phyloP scores from a whole-genome alignment of 176 grass and related monocot genomes.

The Triticum monococcum region DNA sequence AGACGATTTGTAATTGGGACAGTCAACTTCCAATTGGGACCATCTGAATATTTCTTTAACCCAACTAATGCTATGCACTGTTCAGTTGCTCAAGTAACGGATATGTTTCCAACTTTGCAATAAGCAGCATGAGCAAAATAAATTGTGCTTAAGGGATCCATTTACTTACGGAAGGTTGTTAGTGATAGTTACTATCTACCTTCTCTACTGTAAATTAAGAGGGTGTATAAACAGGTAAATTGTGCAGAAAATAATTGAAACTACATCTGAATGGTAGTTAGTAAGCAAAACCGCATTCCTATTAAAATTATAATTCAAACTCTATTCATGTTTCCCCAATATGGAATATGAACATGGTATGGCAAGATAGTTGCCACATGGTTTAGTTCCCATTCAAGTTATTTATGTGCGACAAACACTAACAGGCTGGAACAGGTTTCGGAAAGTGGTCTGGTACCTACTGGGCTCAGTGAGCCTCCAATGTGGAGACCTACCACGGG shows the following conservation, averaged over 20 bases:
- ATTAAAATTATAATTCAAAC: not conserved
- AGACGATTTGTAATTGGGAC: not conserved
- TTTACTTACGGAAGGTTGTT: not conserved
- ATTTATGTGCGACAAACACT: not conserved
- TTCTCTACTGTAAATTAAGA: not conserved
- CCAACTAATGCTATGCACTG: not conserved
- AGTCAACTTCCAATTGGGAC: constrained; percentile 2
- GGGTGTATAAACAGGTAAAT: not conserved
- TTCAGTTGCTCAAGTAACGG: not conserved
- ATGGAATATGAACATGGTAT: not conserved
- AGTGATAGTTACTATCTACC: not conserved
- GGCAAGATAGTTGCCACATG: not conserved
- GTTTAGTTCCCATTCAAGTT: not conserved
- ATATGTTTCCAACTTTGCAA: not conserved
- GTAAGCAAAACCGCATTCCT: not conserved
- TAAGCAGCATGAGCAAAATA: not conserved
- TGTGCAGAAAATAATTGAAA: not conserved
- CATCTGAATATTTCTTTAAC: not conserved
- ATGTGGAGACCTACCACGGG: not conserved
- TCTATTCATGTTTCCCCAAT: not conserved
- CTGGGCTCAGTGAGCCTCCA: not conserved
- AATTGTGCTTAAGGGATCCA: not conserved
- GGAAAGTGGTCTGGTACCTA: not conserved
- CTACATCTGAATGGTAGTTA: not conserved
- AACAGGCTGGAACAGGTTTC: not conserved